phyloP scores from a whole-genome alignment of 352 stramenopile genomes.

The Elongisporangium undulatum region DNA sequence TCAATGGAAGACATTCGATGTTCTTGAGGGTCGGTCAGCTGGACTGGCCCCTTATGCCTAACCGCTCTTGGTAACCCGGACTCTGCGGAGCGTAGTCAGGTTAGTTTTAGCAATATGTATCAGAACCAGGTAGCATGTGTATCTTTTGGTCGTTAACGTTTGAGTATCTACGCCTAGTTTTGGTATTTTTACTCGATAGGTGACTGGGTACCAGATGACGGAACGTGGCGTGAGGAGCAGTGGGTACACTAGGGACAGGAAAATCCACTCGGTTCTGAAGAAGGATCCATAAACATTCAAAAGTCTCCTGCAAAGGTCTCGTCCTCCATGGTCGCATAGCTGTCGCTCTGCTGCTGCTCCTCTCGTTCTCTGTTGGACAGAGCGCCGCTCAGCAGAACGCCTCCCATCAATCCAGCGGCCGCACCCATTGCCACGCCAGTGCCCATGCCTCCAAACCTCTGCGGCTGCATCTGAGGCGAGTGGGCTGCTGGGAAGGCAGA shows the following conservation, averaged over 20 bases:
- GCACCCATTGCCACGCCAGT: slow-evolving; percentile 31
- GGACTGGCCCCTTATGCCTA: neutral
- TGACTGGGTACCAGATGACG: neutral
- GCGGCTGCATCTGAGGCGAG: slow-evolving; percentile 8
- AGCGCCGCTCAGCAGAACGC: slow-evolving; percentile 19
- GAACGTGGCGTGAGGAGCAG: neutral
- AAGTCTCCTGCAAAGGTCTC: neutral
- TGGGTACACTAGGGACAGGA: neutral
- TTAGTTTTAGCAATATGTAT: neutral
- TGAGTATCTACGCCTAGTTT: neutral
- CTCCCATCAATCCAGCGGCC: slow-evolving; percentile 29
- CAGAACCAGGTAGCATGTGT: neutral
- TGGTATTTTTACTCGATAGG: neutral
- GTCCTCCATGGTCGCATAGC: neutral
- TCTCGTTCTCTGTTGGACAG: neutral
- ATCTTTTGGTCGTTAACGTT: neutral
- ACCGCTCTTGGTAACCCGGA: neutral
- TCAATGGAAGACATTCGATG: neutral
- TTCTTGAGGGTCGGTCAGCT: neutral
- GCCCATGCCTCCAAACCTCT: slow-evolving; percentile 32
- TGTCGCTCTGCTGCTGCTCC: neutral
- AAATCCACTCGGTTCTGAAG: neutral
- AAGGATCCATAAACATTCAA: neutral
- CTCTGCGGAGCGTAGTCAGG: neutral
- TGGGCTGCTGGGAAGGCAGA: neutral